Evolutionary conservation across 1,139 yeast genomes (phyloP).

Genomic region (Protomyces lactucae-debilis): DNA sequence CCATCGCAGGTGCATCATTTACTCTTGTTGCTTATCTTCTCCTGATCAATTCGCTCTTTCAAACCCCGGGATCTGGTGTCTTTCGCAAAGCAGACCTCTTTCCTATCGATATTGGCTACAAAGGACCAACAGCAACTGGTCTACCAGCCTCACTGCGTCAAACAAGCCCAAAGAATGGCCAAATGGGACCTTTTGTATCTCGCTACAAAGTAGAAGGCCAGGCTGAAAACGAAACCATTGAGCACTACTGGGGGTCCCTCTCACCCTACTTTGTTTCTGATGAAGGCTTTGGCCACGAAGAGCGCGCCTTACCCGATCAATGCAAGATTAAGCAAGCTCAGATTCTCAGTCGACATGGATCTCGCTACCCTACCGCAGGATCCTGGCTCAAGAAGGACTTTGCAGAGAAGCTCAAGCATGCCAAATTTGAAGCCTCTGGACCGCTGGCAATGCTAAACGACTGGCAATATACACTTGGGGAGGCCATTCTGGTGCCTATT

Average conservation of each 20-base stretch:
- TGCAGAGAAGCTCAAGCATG: slow-evolving; percentile 1
- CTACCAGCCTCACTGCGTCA: slow-evolving; percentile 7
- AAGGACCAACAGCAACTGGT: slow-evolving; percentile 16
- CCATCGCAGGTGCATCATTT: slow-evolving; percentile 1
- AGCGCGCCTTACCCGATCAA: slow-evolving; percentile 2
- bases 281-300: slow-evolving; percentile 13
- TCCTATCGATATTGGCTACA: slow-evolving; percentile 13
- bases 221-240: background rate
- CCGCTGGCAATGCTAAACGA: slow-evolving; percentile 5
- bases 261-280: slow-evolving; percentile 19
- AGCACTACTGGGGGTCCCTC: slow-evolving; percentile 19
- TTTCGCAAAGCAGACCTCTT: background rate
- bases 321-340: slow-evolving; percentile 22
- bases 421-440: slow-evolving; percentile 8
- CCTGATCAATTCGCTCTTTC: slow-evolving; percentile 4
- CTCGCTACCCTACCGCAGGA: slow-evolving; percentile 22
- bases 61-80: background rate
- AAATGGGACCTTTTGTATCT: slow-evolving; percentile 2
- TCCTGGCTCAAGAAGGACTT: slow-evolving; percentile 4
- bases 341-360: slow-evolving; percentile 17
- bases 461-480: slow-evolving; percentile 23
- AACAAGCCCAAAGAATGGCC: background rate
- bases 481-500: slow-evolving; percentile 19
- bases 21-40: slow-evolving; percentile 9
- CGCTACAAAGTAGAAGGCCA: slow-evolving; percentile 14